Evolutionary conservation across 2,329 filamentous ascomycete genomes (phyloP), one percentile per base, ranked within the genome.

Genomic region (Hawksworthiomyces lignivorus): DNA sequence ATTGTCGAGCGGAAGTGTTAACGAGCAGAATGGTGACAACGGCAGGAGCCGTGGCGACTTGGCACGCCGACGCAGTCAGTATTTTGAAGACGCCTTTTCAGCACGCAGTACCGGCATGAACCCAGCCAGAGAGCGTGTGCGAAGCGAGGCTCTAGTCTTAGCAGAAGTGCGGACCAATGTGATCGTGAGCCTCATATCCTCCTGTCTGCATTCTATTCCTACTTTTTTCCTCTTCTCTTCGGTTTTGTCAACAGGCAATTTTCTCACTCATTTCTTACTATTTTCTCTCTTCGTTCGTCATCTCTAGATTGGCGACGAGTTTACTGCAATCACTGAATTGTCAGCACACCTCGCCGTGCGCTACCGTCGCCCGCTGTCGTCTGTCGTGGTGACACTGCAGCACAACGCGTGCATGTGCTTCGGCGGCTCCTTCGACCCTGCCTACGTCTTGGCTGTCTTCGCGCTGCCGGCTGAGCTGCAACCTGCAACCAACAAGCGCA

Each of bases 401-500:
- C 85, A 92, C 54, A 80, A 82, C 20, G 73, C 77, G 12, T 85
- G 82, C 55, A 75, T 95, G 52, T 68, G 87, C 42, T 82, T 90
- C 46, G 84, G 77, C 2, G 84, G 81, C 27, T 80, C 78, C 5
- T 83, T 86, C 49, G 82, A 88, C 38, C 83, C 86, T 4, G 84
- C 86, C 17, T 96, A 95, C 56, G 73, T 81, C 46, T 68, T 94
- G 54, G 82, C 77, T 26, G 75, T 95, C 45, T 81, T 75, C 27
- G 80, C 86, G 1, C 68, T 92, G 9, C 72, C 83, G 1, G 70
- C 70, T 10, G 73, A 86, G 49, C 65, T 92, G 44, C 80, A 82
- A 47, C 77, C 84, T 0, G 74, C 79, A 4, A 86, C 78, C 39
- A 95, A 95, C 64, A 84, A 84, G 58, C 78, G 87, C 48, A 92